Conservation (phyloP, 306 rosid species). For the Dalbergia cultrata region DNA sequence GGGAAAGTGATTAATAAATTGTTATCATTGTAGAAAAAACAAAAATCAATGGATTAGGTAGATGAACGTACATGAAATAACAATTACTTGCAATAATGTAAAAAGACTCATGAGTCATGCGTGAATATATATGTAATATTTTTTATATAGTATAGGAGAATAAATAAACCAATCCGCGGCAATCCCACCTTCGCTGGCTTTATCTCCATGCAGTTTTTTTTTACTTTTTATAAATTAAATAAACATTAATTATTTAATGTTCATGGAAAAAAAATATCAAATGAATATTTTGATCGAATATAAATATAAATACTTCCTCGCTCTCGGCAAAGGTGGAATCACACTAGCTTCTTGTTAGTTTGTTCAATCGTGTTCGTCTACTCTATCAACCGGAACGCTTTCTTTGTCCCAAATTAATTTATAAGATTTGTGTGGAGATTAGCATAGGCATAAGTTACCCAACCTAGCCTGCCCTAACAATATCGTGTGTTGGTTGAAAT, state of each 20-base stretch:
- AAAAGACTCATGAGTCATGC: no score
- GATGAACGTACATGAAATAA: background rate
- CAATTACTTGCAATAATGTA: no score
- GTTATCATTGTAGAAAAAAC: no score
- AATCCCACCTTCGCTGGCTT: background rate
- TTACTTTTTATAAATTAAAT: background rate
- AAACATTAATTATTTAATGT: background rate
- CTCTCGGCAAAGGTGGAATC: background rate
- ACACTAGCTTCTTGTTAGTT: background rate
- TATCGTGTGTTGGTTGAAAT: background rate
- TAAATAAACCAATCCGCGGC: background rate
- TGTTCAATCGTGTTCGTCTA: no score
- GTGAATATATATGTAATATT: no score
- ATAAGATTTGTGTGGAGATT: background rate
- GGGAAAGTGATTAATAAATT: no score
- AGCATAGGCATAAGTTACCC: background rate
- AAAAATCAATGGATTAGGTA: background rate
- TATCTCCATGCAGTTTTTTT: background rate
- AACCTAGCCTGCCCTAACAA: conserved; percentile 33
- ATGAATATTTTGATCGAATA: no score
- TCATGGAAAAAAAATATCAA: no score
- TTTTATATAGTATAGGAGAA: background rate
- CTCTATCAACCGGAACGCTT: no score
- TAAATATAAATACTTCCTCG: no score
- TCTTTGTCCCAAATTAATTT: no score